Evolutionary conservation across 306 rosid genomes (phyloP).

Genomic region (Gynostemma pentaphyllum): DNA sequence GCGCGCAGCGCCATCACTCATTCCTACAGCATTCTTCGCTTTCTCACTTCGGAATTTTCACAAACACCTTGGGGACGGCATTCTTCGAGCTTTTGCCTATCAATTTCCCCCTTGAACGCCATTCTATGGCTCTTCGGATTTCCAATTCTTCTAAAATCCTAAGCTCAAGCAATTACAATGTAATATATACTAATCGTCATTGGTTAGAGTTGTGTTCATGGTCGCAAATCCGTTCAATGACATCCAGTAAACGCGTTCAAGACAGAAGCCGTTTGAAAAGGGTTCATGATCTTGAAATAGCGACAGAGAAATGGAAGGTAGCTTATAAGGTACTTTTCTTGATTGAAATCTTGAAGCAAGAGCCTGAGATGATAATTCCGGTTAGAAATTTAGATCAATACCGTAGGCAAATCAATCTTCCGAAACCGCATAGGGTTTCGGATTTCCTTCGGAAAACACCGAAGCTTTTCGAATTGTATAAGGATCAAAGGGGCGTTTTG

Average conservation of each 20-base stretch:
- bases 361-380: constrained; percentile 62
- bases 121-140: not conserved
- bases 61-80: not conserved
- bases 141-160: not conserved
- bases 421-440: constrained; percentile 58
- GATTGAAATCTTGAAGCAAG: constrained; percentile 51
- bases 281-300: constrained; percentile 55
- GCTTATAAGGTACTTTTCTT: constrained; percentile 39
- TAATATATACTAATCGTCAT: not conserved
- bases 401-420: constrained; percentile 53
- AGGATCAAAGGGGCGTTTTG: constrained; percentile 35
- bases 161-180: not conserved
- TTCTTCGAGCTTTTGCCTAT: not conserved
- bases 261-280: constrained; percentile 50
- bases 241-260: constrained; percentile 40
- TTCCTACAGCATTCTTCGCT: not conserved
- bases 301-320: constrained; percentile 66
- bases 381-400: constrained; percentile 43
- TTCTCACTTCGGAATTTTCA: not conserved
- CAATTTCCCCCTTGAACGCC: not conserved
- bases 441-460: constrained; percentile 63
- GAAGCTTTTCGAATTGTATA: constrained; percentile 45
- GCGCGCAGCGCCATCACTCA: not conserved
- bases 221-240: constrained; percentile 32
- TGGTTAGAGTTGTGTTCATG: not conserved